Evolutionary conservation across 768 basidiomycete species (phyloP), one percentile per base, ranked within the genome.

Genomic region (Mycena floridula): DNA sequence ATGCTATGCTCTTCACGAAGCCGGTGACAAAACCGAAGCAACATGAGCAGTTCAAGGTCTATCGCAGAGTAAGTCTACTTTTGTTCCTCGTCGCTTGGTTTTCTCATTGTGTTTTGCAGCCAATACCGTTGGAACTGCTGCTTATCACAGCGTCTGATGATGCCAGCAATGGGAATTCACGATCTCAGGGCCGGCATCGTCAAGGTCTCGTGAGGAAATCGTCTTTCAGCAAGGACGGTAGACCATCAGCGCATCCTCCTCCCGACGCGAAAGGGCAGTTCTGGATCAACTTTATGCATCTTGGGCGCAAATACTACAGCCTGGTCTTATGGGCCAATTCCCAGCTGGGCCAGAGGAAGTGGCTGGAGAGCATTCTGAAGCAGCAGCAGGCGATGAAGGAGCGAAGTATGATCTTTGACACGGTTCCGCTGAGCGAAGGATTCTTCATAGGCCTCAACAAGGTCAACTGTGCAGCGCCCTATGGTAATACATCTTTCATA

Each of bases 1-100:
- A 99, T 62, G 93, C 93, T 1, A 67, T 99, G 35, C 69, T 99
- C 25, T 90, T 98, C 78, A 93, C 89, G 51, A 97, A 92, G 66
- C 65, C 59, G 26, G 63, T 68, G 4, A 40, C 46, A 46, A 85
- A 92, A 59, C 93, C 91, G 64, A 89, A 82, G 64, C 92, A 93
- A 59, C 82, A 84, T 41, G 94, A 97, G 53, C 89, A 92, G 55
- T 85, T 81, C 63, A 89, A 89, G 59, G 94, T 98, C 11, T 94
- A 96, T 59, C 82, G 94, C 54, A 81, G 87, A 54, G 94, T 98
- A 59, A 60, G 86, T 68, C 24, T 21, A 37, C 21, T 9, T 41
- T 40, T 38, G 0, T 28, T 24, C 2, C 5, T 5, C 7, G 22
- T 32, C 16, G 9, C n/a, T 21, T 23, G 18, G 28, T 30, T 40